A percentile compares a stretch with the other conserved stretches of the same genome.
Conservation (phyloP, 345 rosid genomes). For the Eucalyptus curtisii region DNA sequence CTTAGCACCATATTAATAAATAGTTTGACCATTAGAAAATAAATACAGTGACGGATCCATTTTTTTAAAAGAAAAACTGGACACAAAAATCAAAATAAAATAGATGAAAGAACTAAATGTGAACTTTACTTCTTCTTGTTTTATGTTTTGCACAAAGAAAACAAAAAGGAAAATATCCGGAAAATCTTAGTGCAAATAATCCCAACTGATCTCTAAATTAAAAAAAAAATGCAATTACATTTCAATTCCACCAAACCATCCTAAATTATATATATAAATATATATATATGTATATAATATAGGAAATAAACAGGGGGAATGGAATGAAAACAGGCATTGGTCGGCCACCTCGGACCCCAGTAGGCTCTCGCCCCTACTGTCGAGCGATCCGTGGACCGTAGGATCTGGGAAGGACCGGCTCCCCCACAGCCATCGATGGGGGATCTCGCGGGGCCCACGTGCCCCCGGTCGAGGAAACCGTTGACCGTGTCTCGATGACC, state of each 20-base stretch:
- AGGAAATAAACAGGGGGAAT: background rate
- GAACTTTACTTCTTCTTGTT: fast-evolving
- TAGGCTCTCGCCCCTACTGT: background rate
- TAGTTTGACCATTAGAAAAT: background rate
- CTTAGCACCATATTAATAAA: background rate
- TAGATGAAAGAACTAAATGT: background rate
- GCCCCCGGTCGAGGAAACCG: conserved; percentile 1
- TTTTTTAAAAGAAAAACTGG: too few species aligned
- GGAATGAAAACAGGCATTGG: background rate
- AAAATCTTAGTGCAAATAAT: background rate
- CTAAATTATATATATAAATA: background rate
- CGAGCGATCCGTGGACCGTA: background rate
- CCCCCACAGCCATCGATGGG: background rate
- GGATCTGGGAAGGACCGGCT: background rate
- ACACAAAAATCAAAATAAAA: background rate
- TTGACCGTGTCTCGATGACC: background rate
- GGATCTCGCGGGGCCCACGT: conserved; percentile 5
- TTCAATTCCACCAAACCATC: background rate
- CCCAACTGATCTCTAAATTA: background rate
- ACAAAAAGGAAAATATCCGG: background rate
- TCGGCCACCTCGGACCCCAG: background rate
- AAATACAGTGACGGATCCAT: background rate
- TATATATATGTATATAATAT: background rate
- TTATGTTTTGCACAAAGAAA: background rate
- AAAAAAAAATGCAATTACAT: background rate